A percentile compares a stretch with the other conserved stretches of the same genome.
Conservation (phyloP, 768 basidiomycete species). For the Heimioporus sp. region DNA sequence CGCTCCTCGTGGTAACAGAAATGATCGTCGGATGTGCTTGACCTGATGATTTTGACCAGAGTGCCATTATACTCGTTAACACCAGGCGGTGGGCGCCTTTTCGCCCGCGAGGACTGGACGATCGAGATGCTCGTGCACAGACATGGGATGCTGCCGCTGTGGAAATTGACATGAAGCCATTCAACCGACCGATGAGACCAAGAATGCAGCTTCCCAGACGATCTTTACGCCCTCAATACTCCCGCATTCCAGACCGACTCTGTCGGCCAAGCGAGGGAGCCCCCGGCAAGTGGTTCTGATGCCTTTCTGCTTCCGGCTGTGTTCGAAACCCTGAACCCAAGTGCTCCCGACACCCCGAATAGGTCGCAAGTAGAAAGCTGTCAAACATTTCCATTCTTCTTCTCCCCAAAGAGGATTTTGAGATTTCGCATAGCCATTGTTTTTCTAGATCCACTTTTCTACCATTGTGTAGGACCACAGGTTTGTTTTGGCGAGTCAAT, state of each 20-base stretch:
- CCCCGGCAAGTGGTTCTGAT: slow-evolving; percentile 14
- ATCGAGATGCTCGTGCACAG: not conserved
- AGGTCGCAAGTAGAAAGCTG: too few species aligned
- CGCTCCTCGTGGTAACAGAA: slow-evolving; percentile 41
- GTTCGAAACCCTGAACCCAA: slow-evolving; percentile 12
- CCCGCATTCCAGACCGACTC: slow-evolving; percentile 49
- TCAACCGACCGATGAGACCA: slow-evolving; percentile 1
- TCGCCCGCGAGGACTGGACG: not conserved
- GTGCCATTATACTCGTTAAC: slow-evolving; percentile 35
- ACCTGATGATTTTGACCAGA: slow-evolving; percentile 27
- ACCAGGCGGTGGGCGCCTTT: slow-evolving; percentile 18
- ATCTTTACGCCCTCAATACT: slow-evolving; percentile 31
- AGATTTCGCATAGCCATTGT: too few species aligned
- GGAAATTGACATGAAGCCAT: slow-evolving; percentile 8
- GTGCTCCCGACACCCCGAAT: too few species aligned
- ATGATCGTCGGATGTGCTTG: not conserved
- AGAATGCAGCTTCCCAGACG: slow-evolving; percentile 2
- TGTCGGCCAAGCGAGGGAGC: slow-evolving; percentile 26
- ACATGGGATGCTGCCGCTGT: not conserved
- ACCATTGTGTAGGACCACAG: too few species aligned
- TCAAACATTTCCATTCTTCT: too few species aligned
- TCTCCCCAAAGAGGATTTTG: too few species aligned
- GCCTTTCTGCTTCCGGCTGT: not conserved
- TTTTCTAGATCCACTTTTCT: too few species aligned
- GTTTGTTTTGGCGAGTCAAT: too few species aligned